Evolutionary conservation across 2,329 filamentous ascomycete species (phyloP).

Genomic region (Trichoderma simmonsii): DNA sequence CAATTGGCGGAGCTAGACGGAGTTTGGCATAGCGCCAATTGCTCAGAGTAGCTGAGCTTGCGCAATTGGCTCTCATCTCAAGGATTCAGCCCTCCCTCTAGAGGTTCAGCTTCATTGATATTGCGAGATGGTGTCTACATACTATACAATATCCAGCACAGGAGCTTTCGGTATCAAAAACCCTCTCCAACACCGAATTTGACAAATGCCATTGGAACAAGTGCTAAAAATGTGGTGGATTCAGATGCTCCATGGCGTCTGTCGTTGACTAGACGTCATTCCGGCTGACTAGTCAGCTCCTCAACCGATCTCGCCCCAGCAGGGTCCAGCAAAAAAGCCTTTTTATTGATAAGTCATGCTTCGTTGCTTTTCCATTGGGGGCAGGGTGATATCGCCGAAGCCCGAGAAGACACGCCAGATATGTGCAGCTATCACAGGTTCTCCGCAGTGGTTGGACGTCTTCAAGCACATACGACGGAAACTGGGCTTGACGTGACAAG

Average conservation of each 20-base stretch:
- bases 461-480: neutral
- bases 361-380: neutral
- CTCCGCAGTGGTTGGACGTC: neutral
- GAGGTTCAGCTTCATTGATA: neutral
- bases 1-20: slow-evolving; percentile 9
- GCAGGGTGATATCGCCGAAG: slow-evolving; percentile 3
- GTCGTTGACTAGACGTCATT: slow-evolving; percentile 9
- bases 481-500: slow-evolving; percentile 6
- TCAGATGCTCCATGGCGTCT: neutral
- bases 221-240: neutral
- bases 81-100: neutral
- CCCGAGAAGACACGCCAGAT: neutral
- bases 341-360: neutral
- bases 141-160: neutral
- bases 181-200: neutral
- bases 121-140: neutral
- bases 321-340: neutral
- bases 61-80: neutral
- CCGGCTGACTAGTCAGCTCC: neutral
- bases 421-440: neutral
- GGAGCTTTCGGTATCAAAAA: neutral
- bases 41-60: neutral
- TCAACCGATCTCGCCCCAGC: neutral
- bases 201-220: neutral
- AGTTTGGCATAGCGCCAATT: neutral